These are phyloP conservation scores for Wickerhamomyces rabaulensis DNA, from an alignment of 805 yeast species.

Conservation along the genomic window DNA sequence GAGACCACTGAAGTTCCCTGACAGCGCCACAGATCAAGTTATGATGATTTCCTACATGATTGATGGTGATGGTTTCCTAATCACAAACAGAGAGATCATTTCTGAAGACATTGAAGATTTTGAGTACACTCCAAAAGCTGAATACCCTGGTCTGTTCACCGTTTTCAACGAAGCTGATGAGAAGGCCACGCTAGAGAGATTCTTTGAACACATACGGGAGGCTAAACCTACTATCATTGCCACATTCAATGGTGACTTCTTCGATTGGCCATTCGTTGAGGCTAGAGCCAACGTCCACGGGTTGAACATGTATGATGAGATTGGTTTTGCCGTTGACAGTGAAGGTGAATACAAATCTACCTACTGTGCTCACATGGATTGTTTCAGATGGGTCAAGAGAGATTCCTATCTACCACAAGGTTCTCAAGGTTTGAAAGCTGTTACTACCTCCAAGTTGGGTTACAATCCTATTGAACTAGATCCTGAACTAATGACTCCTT, in stretches of 20 bases:
- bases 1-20: constrained; percentile 95
- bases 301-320: constrained; percentile 82
- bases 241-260: constrained; percentile 96
- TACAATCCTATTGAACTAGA: constrained; percentile 95
- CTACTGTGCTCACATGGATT: constrained; percentile 95
- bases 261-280: constrained; percentile 99
- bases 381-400: constrained; percentile 96
- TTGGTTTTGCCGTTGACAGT: constrained; percentile 84
- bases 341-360: constrained; percentile 92
- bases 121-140: constrained; percentile 96
- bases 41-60: constrained; percentile 99
- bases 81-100: constrained; percentile 91
- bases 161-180: constrained; percentile 90
- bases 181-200: constrained; percentile 62
- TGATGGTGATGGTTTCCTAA: constrained; percentile 92
- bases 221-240: constrained; percentile 94
- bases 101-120: constrained; percentile 94
- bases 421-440: constrained; percentile 96
- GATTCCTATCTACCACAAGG: constrained; percentile 98
- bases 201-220: constrained; percentile 88
- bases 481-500: constrained; percentile 97
- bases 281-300: constrained; percentile 81
- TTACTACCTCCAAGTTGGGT: constrained; percentile 91
- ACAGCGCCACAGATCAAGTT: constrained; percentile 79
- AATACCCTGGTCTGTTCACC: constrained; percentile 84